phyloP scores from a whole-genome alignment of 208 protist genomes.

The Acanthamoeba lenticulata region DNA sequence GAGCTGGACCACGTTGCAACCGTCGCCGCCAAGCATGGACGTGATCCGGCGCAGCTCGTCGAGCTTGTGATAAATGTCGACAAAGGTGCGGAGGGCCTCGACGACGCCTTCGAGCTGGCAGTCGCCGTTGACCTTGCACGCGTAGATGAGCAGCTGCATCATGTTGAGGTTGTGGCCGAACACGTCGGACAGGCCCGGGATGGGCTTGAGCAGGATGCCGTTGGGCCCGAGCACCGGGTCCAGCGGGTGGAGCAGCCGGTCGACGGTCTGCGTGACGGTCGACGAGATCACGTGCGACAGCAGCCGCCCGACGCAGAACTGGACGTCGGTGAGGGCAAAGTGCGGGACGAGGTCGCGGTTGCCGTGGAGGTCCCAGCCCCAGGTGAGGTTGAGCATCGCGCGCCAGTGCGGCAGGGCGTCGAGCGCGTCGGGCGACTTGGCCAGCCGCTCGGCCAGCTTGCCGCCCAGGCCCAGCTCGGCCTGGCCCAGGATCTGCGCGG shows the following conservation, averaged over 20 bases:
- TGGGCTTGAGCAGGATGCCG: conserved; percentile 53
- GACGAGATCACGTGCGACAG: neutral
- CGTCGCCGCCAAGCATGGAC: neutral
- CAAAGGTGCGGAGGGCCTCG: neutral
- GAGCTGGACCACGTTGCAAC: conserved; percentile 46
- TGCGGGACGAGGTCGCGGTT: neutral
- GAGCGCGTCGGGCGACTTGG: conserved; percentile 56
- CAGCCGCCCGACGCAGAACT: conserved; percentile 52
- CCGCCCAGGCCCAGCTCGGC: conserved; percentile 41
- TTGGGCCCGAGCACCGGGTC: conserved; percentile 39
- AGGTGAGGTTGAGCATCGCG: conserved; percentile 39
- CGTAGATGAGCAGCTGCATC: conserved; percentile 6
- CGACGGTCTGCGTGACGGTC: conserved; percentile 20
- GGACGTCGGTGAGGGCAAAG: conserved; percentile 30
- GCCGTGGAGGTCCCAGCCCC: neutral
- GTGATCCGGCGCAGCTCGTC: neutral
- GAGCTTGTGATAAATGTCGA: conserved; percentile 17
- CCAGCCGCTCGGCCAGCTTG: conserved; percentile 49
- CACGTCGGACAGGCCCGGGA: conserved; percentile 61
- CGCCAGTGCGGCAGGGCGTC: conserved; percentile 49
- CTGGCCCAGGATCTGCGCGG: neutral
- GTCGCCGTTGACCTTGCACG: conserved; percentile 24
- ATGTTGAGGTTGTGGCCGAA: conserved; percentile 56
- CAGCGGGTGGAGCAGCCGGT: conserved; percentile 52
- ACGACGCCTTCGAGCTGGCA: conserved; percentile 11